These are phyloP conservation scores for Ascochyta lentis DNA, from an alignment of 2,329 filamentous ascomycete species.

Conservation along the genomic window DNA sequence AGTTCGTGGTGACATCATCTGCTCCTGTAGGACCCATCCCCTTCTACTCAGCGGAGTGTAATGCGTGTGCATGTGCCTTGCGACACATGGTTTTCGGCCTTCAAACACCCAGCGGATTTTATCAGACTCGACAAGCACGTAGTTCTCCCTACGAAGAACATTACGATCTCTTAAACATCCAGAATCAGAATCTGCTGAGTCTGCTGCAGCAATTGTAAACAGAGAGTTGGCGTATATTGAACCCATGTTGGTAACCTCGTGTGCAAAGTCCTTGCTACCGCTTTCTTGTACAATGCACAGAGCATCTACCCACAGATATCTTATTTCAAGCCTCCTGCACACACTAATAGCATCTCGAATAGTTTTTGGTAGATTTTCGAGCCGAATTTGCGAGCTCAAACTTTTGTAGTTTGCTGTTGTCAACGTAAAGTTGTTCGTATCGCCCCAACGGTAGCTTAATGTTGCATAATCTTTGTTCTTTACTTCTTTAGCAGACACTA, in stretches of 20 bases:
- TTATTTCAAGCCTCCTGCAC: not conserved
- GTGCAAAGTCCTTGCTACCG: not conserved
- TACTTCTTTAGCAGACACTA: not conserved
- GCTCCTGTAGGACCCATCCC: not conserved
- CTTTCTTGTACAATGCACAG: not conserved
- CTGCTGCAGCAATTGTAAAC: not conserved
- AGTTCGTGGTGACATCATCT: not conserved
- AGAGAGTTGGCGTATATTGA: not conserved
- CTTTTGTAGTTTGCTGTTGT: not conserved
- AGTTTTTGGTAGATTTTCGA: not conserved
- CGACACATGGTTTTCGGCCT: not conserved
- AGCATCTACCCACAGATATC: not conserved
- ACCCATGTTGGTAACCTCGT: not conserved
- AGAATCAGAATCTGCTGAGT: not conserved
- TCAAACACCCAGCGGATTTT: not conserved
- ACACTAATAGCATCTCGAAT: not conserved
- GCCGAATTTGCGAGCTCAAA: not conserved
- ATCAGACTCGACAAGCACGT: not conserved
- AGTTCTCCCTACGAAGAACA: not conserved
- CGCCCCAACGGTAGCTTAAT: not conserved
- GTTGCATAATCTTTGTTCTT: not conserved
- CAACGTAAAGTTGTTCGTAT: not conserved
- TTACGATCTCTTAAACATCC: not conserved
- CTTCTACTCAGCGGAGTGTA: not conserved
- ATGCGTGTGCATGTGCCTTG: not conserved